These are phyloP conservation scores for Pseudonitzschia multiseries DNA, from an alignment of 108 stramenopile species.

Conservation along the genomic window DNA sequence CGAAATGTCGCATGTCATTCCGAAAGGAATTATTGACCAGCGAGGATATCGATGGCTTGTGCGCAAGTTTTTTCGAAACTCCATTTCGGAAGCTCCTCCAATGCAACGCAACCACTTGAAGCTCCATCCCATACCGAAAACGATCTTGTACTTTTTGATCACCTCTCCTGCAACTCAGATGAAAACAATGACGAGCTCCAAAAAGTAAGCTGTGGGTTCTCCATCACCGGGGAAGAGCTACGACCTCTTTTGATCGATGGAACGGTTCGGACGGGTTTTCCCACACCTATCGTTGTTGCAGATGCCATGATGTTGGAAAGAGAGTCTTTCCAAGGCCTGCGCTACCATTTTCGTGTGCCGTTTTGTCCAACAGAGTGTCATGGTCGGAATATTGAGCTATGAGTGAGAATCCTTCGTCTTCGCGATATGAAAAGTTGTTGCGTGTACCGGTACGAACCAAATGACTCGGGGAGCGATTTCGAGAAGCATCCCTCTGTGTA, in stretches of 20 bases:
- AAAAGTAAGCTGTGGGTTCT: background rate
- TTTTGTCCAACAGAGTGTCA: background rate
- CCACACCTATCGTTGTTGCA: background rate
- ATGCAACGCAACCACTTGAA: background rate
- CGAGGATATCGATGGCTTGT: background rate
- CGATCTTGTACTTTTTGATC: slow-evolving; percentile 5
- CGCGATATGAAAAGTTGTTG: slow-evolving; percentile 11
- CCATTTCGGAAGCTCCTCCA: background rate
- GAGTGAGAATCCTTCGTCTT: slow-evolving; percentile 6
- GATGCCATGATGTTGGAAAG: background rate
- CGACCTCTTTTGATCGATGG: background rate
- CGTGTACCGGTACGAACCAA: background rate
- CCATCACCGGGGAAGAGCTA: background rate
- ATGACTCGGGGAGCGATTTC: background rate
- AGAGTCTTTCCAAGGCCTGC: background rate
- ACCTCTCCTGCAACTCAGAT: slow-evolving; percentile 2
- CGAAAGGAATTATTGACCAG: slow-evolving; percentile 5
- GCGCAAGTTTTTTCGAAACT: background rate
- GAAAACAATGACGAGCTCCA: background rate
- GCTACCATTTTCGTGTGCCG: background rate
- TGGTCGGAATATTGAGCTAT: background rate
- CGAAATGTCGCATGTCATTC: background rate
- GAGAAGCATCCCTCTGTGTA: background rate
- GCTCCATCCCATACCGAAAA: slow-evolving; percentile 5
- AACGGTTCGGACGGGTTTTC: background rate